Evolutionary conservation across 2,329 filamentous ascomycete species (phyloP).

Genomic region (Cercospora zeae-maydis): DNA sequence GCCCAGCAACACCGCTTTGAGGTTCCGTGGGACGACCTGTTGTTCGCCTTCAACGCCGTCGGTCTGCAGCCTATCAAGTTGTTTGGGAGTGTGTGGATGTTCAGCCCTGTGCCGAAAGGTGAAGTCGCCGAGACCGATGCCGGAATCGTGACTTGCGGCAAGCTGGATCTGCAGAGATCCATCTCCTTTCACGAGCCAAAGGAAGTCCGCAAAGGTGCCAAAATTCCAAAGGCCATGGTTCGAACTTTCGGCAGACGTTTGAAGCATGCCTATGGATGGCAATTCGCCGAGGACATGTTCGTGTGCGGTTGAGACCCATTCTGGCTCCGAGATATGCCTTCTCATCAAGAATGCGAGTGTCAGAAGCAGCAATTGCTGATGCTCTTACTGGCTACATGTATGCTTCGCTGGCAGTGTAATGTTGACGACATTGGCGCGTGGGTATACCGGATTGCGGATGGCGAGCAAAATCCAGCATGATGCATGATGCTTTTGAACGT

Average conservation of each 20-base stretch:
- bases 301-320: slow-evolving; percentile 17
- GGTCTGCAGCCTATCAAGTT: slow-evolving; percentile 56
- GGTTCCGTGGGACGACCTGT: slow-evolving; percentile 52
- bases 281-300: slow-evolving; percentile 25
- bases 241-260: slow-evolving; percentile 48
- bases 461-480: background rate
- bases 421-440: too few relatives aligned
- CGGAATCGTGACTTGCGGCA: slow-evolving; percentile 17
- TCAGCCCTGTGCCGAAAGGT: slow-evolving; percentile 40
- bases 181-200: slow-evolving; percentile 63
- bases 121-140: slow-evolving; percentile 7
- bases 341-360: too few relatives aligned
- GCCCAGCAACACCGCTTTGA: slow-evolving; percentile 45
- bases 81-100: slow-evolving; percentile 61
- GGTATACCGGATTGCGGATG: too few relatives aligned
- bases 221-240: slow-evolving; percentile 50
- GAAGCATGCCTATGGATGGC: slow-evolving; percentile 36
- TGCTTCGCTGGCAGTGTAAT: too few relatives aligned
- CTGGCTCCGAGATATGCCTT: background rate
- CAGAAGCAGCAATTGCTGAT: too few relatives aligned
- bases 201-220: slow-evolving; percentile 41
- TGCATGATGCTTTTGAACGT: background rate
- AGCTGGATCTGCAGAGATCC: slow-evolving; percentile 43
- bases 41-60: slow-evolving; percentile 49
- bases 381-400: too few relatives aligned